Base-by-base conservation (phyloP, 139 green algal genomes). In the Volvox reticuliferus region DNA sequence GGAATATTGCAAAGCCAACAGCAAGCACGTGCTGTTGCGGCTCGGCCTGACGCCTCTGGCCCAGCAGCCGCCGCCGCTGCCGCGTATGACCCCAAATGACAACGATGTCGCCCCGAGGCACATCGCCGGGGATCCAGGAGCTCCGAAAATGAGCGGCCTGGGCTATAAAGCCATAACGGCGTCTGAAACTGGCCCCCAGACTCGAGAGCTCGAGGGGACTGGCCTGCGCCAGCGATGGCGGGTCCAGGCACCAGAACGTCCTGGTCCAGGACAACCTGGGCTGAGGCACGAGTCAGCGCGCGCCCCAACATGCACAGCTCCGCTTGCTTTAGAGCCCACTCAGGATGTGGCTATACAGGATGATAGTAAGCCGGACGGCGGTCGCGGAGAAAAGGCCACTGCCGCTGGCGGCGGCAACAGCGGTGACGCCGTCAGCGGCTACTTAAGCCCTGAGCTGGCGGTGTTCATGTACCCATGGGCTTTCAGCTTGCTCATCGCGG, bases 381-480 rank as follows among this genome's bases (percentile, higher is more conserved):
- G 44, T 55, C 19, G 9, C 22, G 36, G 78, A 24, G 22, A 30
- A 19, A 20, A 28, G 16, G 44, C 16, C 30, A 21, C 22, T 44
- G 26, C 21, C 71, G 28, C 68, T 24, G 67, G 21, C 0, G 83
- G 75, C 32, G 36, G 21, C 78, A 67, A 18, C 35, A 35, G 21
- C 65, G 78, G 37, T 35, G 36, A 21, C 20, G 78, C 44, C 80
- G 13, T 26, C 30, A 62, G 67, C 67, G 92, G 92, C 28, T 95
- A 93, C 86, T 37, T 91, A 35, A 12, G 24, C 20, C 89, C 86
- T 9, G 67, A 36, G 0, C 92, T 96, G 5, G 93, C 93, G 0
- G 94, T 96, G 16, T 96, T 96, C 68, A 65, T 98, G 9, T 96
- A 95, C 62, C 97, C 98, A 18, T 97, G 95, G 95, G 95, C 94